Evolutionary conservation across 1,284 basidiomycete genomes (phyloP).

Genomic region (Trichosporon coremiiforme): DNA sequence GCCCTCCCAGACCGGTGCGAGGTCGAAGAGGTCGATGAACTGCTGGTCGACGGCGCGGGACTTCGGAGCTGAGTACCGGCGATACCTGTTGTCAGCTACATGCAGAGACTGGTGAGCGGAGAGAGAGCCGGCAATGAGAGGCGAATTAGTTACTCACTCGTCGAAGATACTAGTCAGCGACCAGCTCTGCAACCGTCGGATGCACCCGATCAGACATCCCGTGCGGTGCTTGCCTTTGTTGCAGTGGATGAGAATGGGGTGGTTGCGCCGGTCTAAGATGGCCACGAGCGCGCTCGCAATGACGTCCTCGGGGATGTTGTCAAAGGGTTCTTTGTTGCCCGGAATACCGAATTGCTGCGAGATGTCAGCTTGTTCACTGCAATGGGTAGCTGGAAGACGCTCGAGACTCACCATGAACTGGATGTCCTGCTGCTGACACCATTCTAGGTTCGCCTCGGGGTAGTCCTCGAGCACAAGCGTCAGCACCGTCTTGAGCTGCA

Average conservation of each 20-base stretch:
- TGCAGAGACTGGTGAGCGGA: background rate
- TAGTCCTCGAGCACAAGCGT: slow-evolving; percentile 62
- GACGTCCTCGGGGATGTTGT: slow-evolving; percentile 61
- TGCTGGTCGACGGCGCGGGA: slow-evolving; percentile 61
- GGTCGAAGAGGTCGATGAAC: slow-evolving; percentile 61
- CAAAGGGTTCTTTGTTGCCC: slow-evolving; percentile 62
- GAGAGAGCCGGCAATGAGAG: background rate
- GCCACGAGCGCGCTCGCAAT: slow-evolving; percentile 61
- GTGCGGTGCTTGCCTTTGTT: slow-evolving; percentile 65
- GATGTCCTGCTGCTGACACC: slow-evolving; percentile 54
- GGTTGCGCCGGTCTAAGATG: slow-evolving; percentile 61
- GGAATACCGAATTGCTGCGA: slow-evolving; percentile 62
- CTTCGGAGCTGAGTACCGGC: slow-evolving; percentile 60
- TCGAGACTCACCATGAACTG: slow-evolving; percentile 49
- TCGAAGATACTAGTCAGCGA: slow-evolving; percentile 61
- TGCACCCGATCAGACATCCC: slow-evolving; percentile 62
- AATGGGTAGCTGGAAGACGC: too few species aligned
- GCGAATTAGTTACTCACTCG: slow-evolving; percentile 52
- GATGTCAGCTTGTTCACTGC: background rate
- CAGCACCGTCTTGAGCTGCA: slow-evolving; percentile 61
- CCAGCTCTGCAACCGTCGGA: slow-evolving; percentile 62
- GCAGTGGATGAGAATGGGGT: slow-evolving; percentile 63
- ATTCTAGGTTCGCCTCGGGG: slow-evolving; percentile 60
- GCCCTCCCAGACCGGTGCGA: slow-evolving; percentile 48
- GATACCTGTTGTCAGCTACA: slow-evolving; percentile 44